A percentile compares a stretch with the other conserved stretches of the same genome.
phyloP scores from a whole-genome alignment of 2,329 filamentous ascomycete genomes.

The Metarhizium guizhouense region DNA sequence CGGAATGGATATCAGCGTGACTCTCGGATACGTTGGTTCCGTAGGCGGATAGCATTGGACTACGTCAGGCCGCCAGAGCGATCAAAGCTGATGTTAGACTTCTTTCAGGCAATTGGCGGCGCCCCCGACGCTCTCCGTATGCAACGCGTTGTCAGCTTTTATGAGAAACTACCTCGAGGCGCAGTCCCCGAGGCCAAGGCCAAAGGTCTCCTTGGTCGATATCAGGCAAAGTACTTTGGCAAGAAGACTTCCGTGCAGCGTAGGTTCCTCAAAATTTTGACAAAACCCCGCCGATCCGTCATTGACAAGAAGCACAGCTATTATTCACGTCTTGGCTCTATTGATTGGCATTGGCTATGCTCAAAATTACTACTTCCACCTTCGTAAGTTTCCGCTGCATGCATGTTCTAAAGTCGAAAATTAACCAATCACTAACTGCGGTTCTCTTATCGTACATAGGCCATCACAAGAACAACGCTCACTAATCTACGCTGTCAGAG shows the following conservation, averaged over 20 bases:
- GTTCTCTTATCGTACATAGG: conserved; percentile 43
- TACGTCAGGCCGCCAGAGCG: not conserved
- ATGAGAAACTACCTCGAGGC: conserved; percentile 95
- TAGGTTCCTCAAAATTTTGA: conserved; percentile 39
- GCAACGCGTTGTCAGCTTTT: conserved; percentile 97
- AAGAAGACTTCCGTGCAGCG: conserved; percentile 84
- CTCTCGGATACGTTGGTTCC: not conserved
- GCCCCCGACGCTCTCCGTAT: conserved; percentile 95
- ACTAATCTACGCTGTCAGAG: conserved; percentile 51
- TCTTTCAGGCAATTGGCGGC: conserved; percentile 74
- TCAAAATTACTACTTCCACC: conserved; percentile 99
- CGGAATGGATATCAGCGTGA: not conserved
- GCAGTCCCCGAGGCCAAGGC: conserved; percentile 74
- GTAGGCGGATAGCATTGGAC: not conserved
- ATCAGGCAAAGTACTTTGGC: conserved; percentile 89
- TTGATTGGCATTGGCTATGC: conserved; percentile 81
- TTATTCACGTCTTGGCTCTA: conserved; percentile 75
- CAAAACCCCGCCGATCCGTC: conserved; percentile 16
- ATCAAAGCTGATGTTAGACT: conserved; percentile 24
- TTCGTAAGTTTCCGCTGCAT: conserved; percentile 59
- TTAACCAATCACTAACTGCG: conserved; percentile 3
- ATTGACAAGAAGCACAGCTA: conserved; percentile 45
- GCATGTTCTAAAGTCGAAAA: not conserved
- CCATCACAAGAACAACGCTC: conserved; percentile 99
- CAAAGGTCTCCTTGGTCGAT: conserved; percentile 76